Evolutionary conservation across 352 stramenopile genomes (phyloP).

Genomic region (Plasmopara viticola): DNA sequence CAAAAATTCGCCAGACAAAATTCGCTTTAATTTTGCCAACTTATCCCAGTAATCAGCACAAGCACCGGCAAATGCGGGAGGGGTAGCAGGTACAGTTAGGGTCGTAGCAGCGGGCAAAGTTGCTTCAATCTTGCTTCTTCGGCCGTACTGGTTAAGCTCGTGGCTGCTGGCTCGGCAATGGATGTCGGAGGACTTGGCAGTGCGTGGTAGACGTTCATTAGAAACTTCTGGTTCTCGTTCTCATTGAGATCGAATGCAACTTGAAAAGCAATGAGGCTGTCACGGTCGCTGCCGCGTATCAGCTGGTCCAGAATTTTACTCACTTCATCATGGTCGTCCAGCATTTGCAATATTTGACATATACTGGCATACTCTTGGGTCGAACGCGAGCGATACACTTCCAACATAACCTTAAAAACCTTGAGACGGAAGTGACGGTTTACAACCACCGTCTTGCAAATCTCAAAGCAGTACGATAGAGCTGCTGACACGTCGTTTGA

Average conservation of each 20-base stretch:
- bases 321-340: conserved; percentile 78
- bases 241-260: conserved; percentile 97
- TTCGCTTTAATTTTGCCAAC: conserved; percentile 81
- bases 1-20: conserved; percentile 87
- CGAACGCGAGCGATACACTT: conserved; percentile 60
- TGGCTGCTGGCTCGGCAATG: conserved; percentile 15
- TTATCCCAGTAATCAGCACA: conserved; percentile 74
- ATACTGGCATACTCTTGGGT: conserved; percentile 68
- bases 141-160: conserved; percentile 21
- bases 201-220: conserved; percentile 86
- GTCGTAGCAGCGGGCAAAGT: conserved; percentile 19
- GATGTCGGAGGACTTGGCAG: conserved; percentile 59
- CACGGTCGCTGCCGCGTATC: conserved; percentile 57
- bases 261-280: conserved; percentile 93
- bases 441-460: conserved; percentile 90
- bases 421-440: conserved; percentile 93
- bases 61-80: conserved; percentile 36
- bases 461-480: conserved; percentile 91
- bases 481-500: conserved; percentile 63
- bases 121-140: conserved; percentile 40
- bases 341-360: conserved; percentile 86
- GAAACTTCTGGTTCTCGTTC: conserved; percentile 97
- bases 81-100: conserved; percentile 28
- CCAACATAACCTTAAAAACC: conserved; percentile 90
- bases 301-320: conserved; percentile 86